A percentile compares a stretch with the other conserved stretches of the same genome.
phyloP scores from a whole-genome alignment of 2,329 filamentous ascomycete species.

The Penicillium sp. region DNA sequence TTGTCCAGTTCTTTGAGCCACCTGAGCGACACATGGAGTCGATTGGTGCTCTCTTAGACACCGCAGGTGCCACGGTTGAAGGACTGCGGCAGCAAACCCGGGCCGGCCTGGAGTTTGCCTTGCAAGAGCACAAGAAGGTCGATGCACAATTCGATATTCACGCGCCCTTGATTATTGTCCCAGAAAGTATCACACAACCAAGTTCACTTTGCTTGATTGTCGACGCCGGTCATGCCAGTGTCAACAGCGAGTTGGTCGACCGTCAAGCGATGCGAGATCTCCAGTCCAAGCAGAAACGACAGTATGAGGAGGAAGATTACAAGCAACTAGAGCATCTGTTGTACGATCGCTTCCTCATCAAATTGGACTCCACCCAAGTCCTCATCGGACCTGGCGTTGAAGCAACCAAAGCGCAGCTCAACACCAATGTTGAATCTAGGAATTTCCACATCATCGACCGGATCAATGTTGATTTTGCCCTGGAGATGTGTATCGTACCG shows the following conservation, averaged over 20 bases:
- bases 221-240: conserved; percentile 92
- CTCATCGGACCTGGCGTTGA: conserved; percentile 92
- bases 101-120: conserved; percentile 90
- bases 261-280: conserved; percentile 86
- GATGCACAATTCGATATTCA: conserved; percentile 95
- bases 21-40: conserved; percentile 98
- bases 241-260: conserved; percentile 91
- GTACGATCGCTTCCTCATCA: conserved; percentile 96
- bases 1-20: conserved; percentile 93
- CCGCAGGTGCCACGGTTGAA: conserved; percentile 91
- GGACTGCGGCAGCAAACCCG: conserved; percentile 92
- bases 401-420: conserved; percentile 79
- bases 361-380: conserved; percentile 90
- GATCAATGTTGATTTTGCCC: conserved; percentile 94
- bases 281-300: conserved; percentile 82
- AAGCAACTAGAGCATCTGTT: conserved; percentile 85
- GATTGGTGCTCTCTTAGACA: conserved; percentile 92
- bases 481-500: conserved; percentile 96
- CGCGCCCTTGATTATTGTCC: conserved; percentile 92
- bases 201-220: conserved; percentile 87
- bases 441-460: conserved; percentile 89
- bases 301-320: conserved; percentile 87
- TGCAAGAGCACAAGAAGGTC: conserved; percentile 97
- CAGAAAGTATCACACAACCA: conserved; percentile 81
- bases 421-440: conserved; percentile 64